Conservation (phyloP, 2,329 filamentous ascomycete species). For the Cladosporium sp. region DNA sequence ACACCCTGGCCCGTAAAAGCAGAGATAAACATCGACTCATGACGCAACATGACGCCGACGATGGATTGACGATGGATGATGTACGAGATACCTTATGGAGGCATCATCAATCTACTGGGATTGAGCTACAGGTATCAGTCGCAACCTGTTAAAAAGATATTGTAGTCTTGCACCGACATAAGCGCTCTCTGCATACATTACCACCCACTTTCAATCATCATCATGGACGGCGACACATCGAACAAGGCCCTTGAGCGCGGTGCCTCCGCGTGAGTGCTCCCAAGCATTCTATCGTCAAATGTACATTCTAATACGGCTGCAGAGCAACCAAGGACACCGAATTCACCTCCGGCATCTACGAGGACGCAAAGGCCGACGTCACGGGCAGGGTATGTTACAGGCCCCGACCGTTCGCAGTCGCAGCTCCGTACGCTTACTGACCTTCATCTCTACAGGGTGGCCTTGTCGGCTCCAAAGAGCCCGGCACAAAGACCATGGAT, state of each 20-base stretch:
- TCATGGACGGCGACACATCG: slow-evolving; percentile 24
- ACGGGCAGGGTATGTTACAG: slow-evolving; percentile 13
- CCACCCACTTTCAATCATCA: background rate
- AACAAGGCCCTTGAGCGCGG: slow-evolving; percentile 22
- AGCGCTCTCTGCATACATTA: background rate
- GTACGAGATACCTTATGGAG: background rate
- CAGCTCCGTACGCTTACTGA: background rate
- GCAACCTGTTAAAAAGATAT: background rate
- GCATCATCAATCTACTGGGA: background rate
- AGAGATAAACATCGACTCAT: slow-evolving; percentile 1
- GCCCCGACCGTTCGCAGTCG: background rate
- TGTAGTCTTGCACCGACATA: background rate
- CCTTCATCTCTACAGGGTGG: background rate
- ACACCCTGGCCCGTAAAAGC: background rate
- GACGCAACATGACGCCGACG: slow-evolving; percentile 14
- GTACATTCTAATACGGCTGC: background rate
- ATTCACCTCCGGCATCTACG: slow-evolving; percentile 20
- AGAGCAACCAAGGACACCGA: slow-evolving; percentile 17
- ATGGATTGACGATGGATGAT: slow-evolving; percentile 2
- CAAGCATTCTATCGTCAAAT: background rate
- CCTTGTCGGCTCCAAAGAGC: slow-evolving; percentile 7
- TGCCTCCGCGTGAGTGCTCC: slow-evolving; percentile 18
- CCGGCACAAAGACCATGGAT: slow-evolving; percentile 23
- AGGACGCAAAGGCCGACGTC: slow-evolving; percentile 18
- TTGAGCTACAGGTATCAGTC: background rate